Evolutionary conservation across 176 grass and related monocot species (phyloP), one percentile per base, ranked within the genome.

Genomic region (Secale cereale): DNA sequence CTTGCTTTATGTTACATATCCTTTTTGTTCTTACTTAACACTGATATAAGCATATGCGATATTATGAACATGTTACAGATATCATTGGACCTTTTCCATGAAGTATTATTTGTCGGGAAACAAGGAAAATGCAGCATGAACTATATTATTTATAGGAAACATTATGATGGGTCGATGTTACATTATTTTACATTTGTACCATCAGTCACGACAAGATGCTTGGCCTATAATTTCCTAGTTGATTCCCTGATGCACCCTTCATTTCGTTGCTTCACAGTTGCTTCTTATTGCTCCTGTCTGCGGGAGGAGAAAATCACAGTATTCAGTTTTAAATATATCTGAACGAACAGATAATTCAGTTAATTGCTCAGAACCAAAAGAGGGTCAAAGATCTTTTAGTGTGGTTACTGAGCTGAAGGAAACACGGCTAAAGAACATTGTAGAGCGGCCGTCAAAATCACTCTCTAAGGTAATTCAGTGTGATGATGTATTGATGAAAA

Each of bases 231-330:
- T 52, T 86, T 74, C 31, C 25, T 85, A 45, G 46, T 57, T 48
- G 74, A 56, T 82, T 32, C 59, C 71, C 25, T 85, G 57, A 83
- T 28, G 19, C 27, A 16, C 45, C 15, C 83, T 84, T 81, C 29
- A 39, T 79, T 82, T 87, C 16, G 7, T 80, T 65, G 25, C 62
- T 76, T 70, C 86, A 73, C 86, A 98, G 96, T 85, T 98, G 46
- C 97, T 98, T 65, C 83, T 98, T 79, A 91, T 98, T 82, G 79
- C 93, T 91, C 93, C 93, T 91, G 88, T 89, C 79, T 84, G 20
- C 25, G 88, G 87, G 69, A 90, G 83, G 76, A 94, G 85, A 89
- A 91, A 59, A 77, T 75, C 87, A 74, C 81, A 84, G 77, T 81
- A 73, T 76, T 82, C 82, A 79, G 28, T 89, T 56, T 80, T 70